Conservation (phyloP, 805 yeast species). For the Pichia sporocuriosa region DNA sequence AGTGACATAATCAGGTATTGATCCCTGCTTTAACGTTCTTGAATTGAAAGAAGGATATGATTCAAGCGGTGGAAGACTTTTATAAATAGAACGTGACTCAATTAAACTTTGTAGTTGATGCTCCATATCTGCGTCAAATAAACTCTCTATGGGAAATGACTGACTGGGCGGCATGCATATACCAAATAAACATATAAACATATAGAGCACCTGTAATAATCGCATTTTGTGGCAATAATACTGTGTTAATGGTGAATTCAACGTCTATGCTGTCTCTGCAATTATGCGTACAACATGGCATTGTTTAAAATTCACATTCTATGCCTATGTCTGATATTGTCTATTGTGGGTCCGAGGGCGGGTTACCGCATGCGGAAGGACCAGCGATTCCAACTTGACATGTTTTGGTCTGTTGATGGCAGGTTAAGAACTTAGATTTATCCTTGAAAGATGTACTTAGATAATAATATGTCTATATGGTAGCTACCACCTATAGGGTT, state of each 20-base stretch:
- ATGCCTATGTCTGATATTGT: no score
- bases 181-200: neutral
- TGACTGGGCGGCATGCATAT: neutral
- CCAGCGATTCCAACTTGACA: neutral
- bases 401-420: no score
- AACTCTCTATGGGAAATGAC: neutral
- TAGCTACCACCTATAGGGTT: neutral
- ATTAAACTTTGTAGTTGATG: neutral
- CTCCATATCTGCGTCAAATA: neutral
- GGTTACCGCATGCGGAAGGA: neutral
- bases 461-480: neutral
- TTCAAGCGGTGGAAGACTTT: slow-evolving; percentile 32
- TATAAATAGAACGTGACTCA: slow-evolving; percentile 10
- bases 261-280: no score
- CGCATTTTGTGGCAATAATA: neutral
- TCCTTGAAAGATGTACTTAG: neutral
- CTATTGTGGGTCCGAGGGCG: no score
- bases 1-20: slow-evolving; percentile 56
- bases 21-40: slow-evolving; percentile 41
- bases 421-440: no score
- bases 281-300: no score
- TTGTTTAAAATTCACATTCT: no score
- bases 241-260: no score
- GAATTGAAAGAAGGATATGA: slow-evolving; percentile 29
- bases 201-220: neutral